phyloP scores from a whole-genome alignment of 768 basidiomycete genomes.

The Coprinopsis cinerea region DNA sequence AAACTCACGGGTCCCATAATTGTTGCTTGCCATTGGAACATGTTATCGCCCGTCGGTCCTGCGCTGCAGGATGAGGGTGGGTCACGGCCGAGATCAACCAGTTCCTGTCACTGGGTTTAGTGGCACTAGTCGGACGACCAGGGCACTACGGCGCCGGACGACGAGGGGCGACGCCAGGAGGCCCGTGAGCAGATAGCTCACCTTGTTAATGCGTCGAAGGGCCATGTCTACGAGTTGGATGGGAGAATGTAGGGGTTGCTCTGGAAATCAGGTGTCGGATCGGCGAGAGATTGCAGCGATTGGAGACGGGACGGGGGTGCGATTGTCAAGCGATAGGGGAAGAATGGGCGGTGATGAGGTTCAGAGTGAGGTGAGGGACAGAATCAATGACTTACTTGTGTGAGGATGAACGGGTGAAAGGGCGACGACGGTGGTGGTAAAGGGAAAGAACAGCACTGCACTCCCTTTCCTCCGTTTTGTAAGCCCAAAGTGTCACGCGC shows the following conservation, averaged over 20 bases:
- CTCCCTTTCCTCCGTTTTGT: constrained; percentile 45
- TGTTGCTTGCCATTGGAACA: constrained; percentile 99
- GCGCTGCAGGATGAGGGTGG: constrained; percentile 99
- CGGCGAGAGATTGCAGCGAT: constrained; percentile 30
- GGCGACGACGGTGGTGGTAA: constrained; percentile 39
- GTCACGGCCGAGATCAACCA: constrained; percentile 98
- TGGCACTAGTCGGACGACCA: constrained; percentile 11
- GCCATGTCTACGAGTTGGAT: constrained; percentile 58
- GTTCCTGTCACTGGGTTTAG: constrained; percentile 57
- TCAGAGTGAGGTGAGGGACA: background rate
- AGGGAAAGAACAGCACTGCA: constrained; percentile 38
- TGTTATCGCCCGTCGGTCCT: constrained; percentile 94
- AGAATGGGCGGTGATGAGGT: constrained; percentile 12
- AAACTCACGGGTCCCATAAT: constrained; percentile 96
- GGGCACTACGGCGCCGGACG: too few species aligned
- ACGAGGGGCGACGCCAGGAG: constrained; percentile 18
- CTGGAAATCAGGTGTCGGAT: constrained; percentile 29
- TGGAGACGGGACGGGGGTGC: constrained; percentile 18
- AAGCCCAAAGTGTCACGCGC: constrained; percentile 26
- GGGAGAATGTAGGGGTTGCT: constrained; percentile 26
- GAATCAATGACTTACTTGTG: constrained; percentile 29
- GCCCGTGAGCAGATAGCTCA: constrained; percentile 22
- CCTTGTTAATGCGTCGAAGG: constrained; percentile 99
- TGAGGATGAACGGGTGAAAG: constrained; percentile 19
- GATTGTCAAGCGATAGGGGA: constrained; percentile 26